Evolutionary conservation across 306 rosid species (phyloP).

Genomic region (Cicer pinnatifidum): DNA sequence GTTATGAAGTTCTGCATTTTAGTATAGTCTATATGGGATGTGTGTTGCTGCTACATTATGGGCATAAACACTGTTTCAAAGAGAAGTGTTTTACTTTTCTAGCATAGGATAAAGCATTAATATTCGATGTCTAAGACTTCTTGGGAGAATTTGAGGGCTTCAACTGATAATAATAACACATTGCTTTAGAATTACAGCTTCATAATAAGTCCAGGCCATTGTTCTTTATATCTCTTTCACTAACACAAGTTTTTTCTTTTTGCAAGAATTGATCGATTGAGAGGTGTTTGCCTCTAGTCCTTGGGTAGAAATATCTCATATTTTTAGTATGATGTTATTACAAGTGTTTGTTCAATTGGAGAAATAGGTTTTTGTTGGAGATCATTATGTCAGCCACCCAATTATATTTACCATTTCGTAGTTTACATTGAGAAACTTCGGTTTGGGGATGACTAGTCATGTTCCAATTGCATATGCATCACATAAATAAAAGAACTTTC

Average conservation of each 20-base stretch:
- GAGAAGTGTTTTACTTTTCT: neutral
- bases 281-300: neutral
- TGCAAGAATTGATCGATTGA: neutral
- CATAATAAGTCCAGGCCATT: neutral
- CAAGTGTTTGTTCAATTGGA: neutral
- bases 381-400: neutral
- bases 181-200: neutral
- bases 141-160: neutral
- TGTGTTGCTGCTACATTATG: neutral
- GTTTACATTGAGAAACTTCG: neutral
- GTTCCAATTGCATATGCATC: neutral
- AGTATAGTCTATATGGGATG: neutral
- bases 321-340: neutral
- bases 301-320: neutral
- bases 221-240: conserved; percentile 1
- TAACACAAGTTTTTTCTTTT: neutral
- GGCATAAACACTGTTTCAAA: neutral
- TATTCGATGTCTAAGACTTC: neutral
- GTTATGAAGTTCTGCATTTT: conserved; percentile 12
- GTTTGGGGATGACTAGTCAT: neutral
- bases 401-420: neutral
- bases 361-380: neutral
- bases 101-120: neutral
- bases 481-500: neutral
- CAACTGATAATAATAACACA: neutral